phyloP scores from a whole-genome alignment of 768 basidiomycete species.

The Phlebiopsis flavidoalba region DNA sequence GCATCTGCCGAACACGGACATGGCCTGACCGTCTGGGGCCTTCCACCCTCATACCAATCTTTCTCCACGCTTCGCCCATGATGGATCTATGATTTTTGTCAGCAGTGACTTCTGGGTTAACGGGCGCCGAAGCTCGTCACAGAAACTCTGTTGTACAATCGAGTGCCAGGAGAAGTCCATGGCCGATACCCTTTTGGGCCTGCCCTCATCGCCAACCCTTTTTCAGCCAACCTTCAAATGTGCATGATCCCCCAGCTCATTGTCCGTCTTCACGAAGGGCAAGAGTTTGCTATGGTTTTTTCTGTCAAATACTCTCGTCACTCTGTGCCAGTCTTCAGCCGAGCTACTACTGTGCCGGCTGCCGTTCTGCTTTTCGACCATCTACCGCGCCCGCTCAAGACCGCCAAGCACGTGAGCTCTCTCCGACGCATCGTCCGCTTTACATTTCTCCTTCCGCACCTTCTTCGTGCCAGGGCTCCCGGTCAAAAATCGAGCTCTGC shows the following conservation, averaged over 20 bases:
- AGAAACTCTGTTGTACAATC: constrained; percentile 63
- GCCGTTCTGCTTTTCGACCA: constrained; percentile 11
- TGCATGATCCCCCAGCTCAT: constrained; percentile 79
- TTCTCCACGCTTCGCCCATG: constrained; percentile 74
- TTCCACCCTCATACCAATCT: constrained; percentile 57
- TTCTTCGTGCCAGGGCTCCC: constrained; percentile 53
- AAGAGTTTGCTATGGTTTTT: constrained; percentile 77
- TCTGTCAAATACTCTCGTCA: too few species aligned
- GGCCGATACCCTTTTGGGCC: constrained; percentile 99
- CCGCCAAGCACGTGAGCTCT: constrained; percentile 16
- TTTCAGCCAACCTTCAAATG: constrained; percentile 82
- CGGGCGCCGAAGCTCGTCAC: constrained; percentile 86
- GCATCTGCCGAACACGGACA: constrained; percentile 36
- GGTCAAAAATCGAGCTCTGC: constrained; percentile 61
- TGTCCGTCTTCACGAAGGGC: constrained; percentile 66
- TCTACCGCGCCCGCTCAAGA: constrained; percentile 9
- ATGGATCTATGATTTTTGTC: constrained; percentile 95
- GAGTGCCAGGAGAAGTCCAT: constrained; percentile 78
- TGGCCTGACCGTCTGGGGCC: constrained; percentile 74
- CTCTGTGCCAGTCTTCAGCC: constrained; percentile 42
- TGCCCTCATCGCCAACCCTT: constrained; percentile 89
- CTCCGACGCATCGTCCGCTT: constrained; percentile 63
- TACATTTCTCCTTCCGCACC: too few species aligned
- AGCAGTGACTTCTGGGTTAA: constrained; percentile 97
- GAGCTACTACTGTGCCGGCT: constrained; percentile 1